phyloP scores from a whole-genome alignment of 1,284 basidiomycete genomes.

The Melampsora allii-populina region DNA sequence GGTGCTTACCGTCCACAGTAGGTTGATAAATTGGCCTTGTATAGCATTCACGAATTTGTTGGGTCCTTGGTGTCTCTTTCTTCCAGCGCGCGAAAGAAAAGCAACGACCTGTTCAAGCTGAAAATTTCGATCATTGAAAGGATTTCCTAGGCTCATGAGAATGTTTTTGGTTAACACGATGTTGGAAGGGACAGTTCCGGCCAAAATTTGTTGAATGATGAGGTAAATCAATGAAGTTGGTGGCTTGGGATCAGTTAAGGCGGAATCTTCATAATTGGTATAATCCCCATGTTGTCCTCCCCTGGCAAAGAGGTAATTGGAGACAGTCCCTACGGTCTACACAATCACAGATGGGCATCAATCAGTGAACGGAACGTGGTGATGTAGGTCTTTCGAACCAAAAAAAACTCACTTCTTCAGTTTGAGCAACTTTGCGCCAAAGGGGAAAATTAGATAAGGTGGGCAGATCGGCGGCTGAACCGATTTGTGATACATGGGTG shows the following conservation, averaged over 20 bases:
- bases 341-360: no score
- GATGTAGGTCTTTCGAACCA: not conserved
- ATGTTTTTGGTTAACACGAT: conserved; percentile 2
- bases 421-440: conserved; percentile 24
- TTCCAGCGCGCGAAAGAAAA: conserved; percentile 14
- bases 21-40: conserved; percentile 39
- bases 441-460: conserved; percentile 8
- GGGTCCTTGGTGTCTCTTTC: conserved; percentile 23
- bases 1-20: conserved; percentile 29
- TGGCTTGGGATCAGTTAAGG: conserved; percentile 12
- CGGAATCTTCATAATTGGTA: conserved; percentile 8
- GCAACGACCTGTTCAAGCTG: conserved; percentile 29
- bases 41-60: conserved; percentile 29
- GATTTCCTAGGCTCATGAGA: conserved; percentile 13
- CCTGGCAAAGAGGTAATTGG: conserved; percentile 31
- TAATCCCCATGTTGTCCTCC: conserved; percentile 15
- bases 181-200: conserved; percentile 23
- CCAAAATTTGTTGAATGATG: conserved; percentile 25
- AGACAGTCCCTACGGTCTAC: conserved; percentile 31
- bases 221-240: conserved; percentile 28
- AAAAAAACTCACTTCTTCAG: conserved; percentile 20
- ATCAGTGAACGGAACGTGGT: not conserved
- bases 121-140: conserved; percentile 32
- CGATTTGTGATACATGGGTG: conserved; percentile 36
- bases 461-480: conserved; percentile 35